These are phyloP conservation scores for Fraxinus nigra DNA, from an alignment of 305 asterid species.

Conservation along the genomic window DNA sequence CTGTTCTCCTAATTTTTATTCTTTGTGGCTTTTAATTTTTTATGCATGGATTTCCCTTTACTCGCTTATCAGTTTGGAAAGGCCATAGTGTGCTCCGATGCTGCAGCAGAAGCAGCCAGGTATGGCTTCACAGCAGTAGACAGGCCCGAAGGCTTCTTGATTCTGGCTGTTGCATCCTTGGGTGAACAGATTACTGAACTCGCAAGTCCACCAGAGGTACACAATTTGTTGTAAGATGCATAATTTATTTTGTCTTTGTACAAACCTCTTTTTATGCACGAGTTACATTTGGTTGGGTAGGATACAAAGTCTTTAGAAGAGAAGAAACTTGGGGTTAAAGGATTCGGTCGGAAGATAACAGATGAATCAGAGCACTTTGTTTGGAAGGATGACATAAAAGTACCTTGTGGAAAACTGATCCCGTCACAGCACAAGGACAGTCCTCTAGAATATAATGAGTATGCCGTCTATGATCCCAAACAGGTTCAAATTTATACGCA, in stretches of 20 bases:
- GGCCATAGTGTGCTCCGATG: constrained; percentile 81
- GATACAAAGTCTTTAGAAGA: constrained; percentile 53
- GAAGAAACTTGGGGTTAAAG: constrained; percentile 61
- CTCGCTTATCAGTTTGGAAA: constrained; percentile 56
- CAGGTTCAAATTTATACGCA: constrained; percentile 38
- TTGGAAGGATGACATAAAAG: constrained; percentile 75
- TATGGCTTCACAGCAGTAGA: constrained; percentile 85
- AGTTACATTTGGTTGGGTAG: constrained; percentile 19
- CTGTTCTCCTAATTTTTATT: too few relatives aligned
- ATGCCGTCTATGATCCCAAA: constrained; percentile 75
- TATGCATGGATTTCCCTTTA: too few relatives aligned
- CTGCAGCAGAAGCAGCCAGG: constrained; percentile 86
- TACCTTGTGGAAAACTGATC: constrained; percentile 69
- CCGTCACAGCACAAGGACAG: constrained; percentile 64
- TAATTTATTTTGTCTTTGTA: neutral
- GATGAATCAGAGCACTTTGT: constrained; percentile 71
- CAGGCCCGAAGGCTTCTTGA: constrained; percentile 77
- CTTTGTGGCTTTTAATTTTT: neutral
- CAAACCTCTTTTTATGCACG: neutral
- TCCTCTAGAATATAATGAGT: constrained; percentile 67
- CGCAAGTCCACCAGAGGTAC: constrained; percentile 58
- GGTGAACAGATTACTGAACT: constrained; percentile 53
- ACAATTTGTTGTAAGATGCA: neutral
- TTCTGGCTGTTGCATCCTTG: constrained; percentile 76
- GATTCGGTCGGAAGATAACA: constrained; percentile 62